Conservation (phyloP, 345 rosid species). For the Fremontodendron californicum region DNA sequence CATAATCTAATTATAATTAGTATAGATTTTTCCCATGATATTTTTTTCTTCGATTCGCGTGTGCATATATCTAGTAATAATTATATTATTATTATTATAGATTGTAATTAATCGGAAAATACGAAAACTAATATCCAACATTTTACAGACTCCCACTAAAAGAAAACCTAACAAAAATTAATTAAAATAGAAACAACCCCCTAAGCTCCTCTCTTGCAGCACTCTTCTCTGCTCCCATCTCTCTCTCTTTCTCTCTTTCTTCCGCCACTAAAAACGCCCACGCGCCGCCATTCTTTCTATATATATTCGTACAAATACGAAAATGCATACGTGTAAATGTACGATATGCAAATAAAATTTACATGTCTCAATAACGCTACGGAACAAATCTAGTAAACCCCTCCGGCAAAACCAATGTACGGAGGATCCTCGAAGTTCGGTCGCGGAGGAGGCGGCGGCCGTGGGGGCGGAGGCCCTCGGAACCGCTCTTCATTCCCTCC, state of each 20-base stretch:
- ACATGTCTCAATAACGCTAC: not conserved
- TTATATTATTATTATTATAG: too few relatives aligned
- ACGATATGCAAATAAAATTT: not conserved
- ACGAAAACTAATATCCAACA: too few relatives aligned
- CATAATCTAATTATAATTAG: too few relatives aligned
- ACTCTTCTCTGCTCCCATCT: not conserved
- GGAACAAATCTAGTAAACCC: not conserved
- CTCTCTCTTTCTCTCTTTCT: not conserved
- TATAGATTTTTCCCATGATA: too few relatives aligned
- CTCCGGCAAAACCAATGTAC: slow-evolving; percentile 25
- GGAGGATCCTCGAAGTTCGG: slow-evolving; percentile 45
- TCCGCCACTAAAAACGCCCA: not conserved
- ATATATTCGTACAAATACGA: not conserved
- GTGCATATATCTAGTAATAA: too few relatives aligned
- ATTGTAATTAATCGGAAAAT: too few relatives aligned
- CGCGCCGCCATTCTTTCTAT: not conserved
- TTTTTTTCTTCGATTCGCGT: too few relatives aligned
- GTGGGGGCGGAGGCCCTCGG: slow-evolving; percentile 36
- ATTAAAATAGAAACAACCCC: not conserved
- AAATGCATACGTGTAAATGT: not conserved
- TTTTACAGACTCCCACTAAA: not conserved
- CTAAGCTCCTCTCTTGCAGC: not conserved
- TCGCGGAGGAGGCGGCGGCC: slow-evolving; percentile 46
- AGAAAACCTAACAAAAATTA: not conserved
- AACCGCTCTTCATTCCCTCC: slow-evolving; percentile 47